Base-by-base conservation (phyloP, 192 early-diverging fungal species). In the Coemansia umbellata region DNA sequence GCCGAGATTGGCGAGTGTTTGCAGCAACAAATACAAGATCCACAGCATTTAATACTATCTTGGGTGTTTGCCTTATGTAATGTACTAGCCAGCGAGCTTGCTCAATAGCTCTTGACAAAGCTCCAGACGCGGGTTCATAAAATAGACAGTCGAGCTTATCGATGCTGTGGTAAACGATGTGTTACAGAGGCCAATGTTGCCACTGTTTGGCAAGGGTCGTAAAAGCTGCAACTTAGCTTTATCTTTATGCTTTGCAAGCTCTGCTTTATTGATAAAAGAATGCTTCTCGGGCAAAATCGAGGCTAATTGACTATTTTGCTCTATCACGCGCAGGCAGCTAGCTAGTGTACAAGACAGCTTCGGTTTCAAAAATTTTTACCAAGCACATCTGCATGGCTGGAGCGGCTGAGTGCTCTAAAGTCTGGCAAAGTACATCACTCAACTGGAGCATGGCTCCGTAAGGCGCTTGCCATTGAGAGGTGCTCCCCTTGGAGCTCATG, bases 121-220 rank as follows among this genome's bases (percentile, higher is more conserved):
- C 66, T 76, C 66, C 15, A 66, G 58, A 18, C 73, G 56, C 57
- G 69, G 49, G 36, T 50, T 69, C 66, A 76, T 68, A 52, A 76
- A 32, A 27, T 69, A 69, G 13, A 76, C 54, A 11, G 65, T 48
- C 9, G 73, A 76, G 50, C 47, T 76, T 30, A 76, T 40, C 10
- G 65, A 52, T 4, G 61, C 73, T 1, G 73, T 76, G 23, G 65
- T 69, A 36, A 76, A 76, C 27, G 73, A 58, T 22, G 62, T 62
- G 62, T 76, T 76, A 51, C 60, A 76, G 8, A 69, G 47, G 8
- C 50, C 53, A 50, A 56, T 52, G 32, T 58, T 67, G 21, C 69
- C 73, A 50, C 73, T 69, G 53, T 60, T 69, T 26, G 73, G 73
- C 41, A 76, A 62, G 58, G 69, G 35, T 7, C 47, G 53, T 14